Evolutionary conservation across 495 filamentous ascomycete genomes (phyloP), one percentile per base, ranked within the genome.

Genomic region (Xylaria castorea): DNA sequence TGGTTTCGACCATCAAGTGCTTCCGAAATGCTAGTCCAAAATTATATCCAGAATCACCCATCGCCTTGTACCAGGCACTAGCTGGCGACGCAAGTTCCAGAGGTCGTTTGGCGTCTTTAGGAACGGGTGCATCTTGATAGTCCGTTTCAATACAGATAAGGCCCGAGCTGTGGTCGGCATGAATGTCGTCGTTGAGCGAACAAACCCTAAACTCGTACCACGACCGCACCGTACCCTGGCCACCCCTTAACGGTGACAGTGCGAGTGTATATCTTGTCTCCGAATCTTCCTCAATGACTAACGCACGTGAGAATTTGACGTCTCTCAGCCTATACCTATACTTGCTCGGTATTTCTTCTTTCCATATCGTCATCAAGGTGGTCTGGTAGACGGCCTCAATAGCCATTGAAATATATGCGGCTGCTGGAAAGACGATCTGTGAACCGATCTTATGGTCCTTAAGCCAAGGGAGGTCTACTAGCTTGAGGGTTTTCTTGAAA

Each of bases 401-500:
- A 0, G 77, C 85, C 80, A 84, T 83, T 9, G 76, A 66, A 7
- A 83, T 46, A 71, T 80, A 81, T 1, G 82, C 83, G 1, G 82
- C 78, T 3, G 73, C 83, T 5, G 84, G 83, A 51, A 80, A 83
- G 0, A 84, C 51, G 7, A 80, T 76, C 0, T 71, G 42, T 4
- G 40, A 25, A 18, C 80, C 75, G 11, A 84, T 71, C 11, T 72
- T 67, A 53, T 85, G 83, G 46, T 85, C 80, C 11, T 34, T 25
- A 2, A 85, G 53, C 82, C 82, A 86, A 6, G 82, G 82, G 14
- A 76, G 65, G 30, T 85, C 80, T 0, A 63, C 44, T 0, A 79
- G 4, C 0, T 71, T 55, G 1, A 84, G 64, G n/a, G 71, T 62
- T 1, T 81, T 77, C 18, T 80, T 68, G 81, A 81, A 86, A 2